Conservation (phyloP, 78 protist genomes). For the Acrasis kona region DNA sequence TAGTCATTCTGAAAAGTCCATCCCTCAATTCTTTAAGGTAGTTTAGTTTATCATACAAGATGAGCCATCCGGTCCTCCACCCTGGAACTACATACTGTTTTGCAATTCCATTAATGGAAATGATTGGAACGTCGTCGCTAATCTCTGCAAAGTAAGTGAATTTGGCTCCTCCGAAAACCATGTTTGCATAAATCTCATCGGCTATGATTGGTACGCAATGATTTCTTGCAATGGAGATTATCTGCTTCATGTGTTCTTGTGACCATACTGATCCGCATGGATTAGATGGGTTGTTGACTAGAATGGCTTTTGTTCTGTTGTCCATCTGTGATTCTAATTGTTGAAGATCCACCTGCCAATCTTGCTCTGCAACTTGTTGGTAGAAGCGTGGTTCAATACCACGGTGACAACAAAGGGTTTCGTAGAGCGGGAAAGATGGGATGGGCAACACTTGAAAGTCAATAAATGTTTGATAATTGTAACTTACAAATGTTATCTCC, state of each 20-base stretch:
- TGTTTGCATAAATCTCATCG: conserved; percentile 83
- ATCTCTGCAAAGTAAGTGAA: conserved; percentile 47
- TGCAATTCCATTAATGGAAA: conserved; percentile 86
- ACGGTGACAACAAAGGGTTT: conserved; percentile 34
- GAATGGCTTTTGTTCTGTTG: conserved; percentile 57
- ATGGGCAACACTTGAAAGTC: conserved; percentile 74
- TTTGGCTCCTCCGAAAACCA: conserved; percentile 44
- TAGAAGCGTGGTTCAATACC: conserved; percentile 43
- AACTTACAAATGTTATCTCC: conserved; percentile 80
- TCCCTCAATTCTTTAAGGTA: conserved; percentile 8
- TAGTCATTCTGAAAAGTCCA: conserved; percentile 41
- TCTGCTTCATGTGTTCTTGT: conserved; percentile 39
- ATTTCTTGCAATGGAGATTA: conserved; percentile 49
- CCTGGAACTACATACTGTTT: conserved; percentile 87
- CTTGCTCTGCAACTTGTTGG: conserved; percentile 26
- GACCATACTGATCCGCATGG: conserved; percentile 82
- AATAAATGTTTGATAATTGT: no score
- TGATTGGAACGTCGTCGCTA: conserved; percentile 46
- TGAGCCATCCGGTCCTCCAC: conserved; percentile 87
- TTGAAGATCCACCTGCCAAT: conserved; percentile 68
- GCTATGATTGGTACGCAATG: conserved; percentile 73
- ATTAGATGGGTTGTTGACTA: conserved; percentile 86
- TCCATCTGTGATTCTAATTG: conserved; percentile 53
- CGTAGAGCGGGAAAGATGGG: conserved; percentile 88
- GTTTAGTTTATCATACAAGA: conserved; percentile 53